Conservation (phyloP, 1,284 basidiomycete species). For the Apiotrichum gracile region DNA sequence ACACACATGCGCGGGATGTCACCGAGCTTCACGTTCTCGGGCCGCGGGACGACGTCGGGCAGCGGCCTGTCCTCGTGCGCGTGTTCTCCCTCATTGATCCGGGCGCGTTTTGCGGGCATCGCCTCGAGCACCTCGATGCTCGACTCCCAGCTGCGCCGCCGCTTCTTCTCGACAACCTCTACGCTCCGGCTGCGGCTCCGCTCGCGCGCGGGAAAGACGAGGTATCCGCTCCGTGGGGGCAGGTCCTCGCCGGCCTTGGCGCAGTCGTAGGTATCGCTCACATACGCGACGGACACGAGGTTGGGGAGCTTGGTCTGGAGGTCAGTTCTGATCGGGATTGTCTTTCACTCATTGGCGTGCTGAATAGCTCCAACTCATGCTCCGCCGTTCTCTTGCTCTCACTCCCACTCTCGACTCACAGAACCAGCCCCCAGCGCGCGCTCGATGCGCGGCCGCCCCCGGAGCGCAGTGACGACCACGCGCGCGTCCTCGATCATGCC, state of each 20-base stretch:
- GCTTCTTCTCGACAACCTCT: conserved; percentile 1
- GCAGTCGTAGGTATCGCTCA: conserved; percentile 26
- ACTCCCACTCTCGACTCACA: not conserved
- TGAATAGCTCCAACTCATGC: not conserved
- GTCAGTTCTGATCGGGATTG: too few relatives aligned
- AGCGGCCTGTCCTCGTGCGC: too few relatives aligned
- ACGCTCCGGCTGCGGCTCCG: conserved; percentile 1
- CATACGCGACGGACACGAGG: conserved; percentile 25
- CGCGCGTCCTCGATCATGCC: conserved; percentile 17
- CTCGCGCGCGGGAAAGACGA: conserved; percentile 2
- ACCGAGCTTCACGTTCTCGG: conserved; percentile 26
- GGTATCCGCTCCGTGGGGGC: conserved; percentile 17
- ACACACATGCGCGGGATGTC: conserved; percentile 37
- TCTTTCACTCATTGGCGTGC: not conserved
- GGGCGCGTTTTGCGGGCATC: too few relatives aligned
- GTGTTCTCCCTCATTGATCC: too few relatives aligned
- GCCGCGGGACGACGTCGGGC: conserved; percentile 27
- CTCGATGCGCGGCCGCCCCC: conserved; percentile 34
- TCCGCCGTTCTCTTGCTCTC: not conserved
- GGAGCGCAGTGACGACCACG: conserved; percentile 35
- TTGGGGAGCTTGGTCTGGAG: not conserved
- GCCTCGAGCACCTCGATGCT: not conserved
- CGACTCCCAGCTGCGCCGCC: not conserved
- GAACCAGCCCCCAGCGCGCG: conserved; percentile 19
- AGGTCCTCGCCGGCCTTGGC: not conserved